Evolutionary conservation across 208 protist species (phyloP).

Genomic region (Crithidia sp.): DNA sequence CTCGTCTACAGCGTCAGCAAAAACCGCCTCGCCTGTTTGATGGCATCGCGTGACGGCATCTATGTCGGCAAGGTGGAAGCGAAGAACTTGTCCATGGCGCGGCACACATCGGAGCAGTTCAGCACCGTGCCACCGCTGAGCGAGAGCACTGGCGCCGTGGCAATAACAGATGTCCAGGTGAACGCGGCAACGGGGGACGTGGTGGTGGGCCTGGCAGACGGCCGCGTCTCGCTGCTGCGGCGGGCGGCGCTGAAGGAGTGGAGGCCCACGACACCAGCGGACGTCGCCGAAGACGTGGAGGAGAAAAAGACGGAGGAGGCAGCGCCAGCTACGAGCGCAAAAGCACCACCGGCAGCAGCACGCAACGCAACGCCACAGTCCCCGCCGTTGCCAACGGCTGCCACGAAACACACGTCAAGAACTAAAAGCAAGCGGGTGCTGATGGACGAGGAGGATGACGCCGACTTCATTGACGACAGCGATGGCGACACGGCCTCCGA

Average conservation of each 20-base stretch:
- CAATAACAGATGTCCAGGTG: conserved; percentile 49
- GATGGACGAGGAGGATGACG: neutral
- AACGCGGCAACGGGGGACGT: conserved; percentile 62
- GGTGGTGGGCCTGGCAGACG: conserved; percentile 64
- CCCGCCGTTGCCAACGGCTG: neutral
- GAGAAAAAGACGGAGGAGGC: neutral
- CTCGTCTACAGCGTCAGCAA: conserved; percentile 44
- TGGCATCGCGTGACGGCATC: conserved; percentile 39
- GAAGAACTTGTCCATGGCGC: conserved; percentile 49
- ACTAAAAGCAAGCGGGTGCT: no score
- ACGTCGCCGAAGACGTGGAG: conserved; percentile 13
- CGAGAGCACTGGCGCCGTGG: neutral
- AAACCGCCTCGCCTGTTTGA: conserved; percentile 43
- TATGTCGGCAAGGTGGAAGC: conserved; percentile 60
- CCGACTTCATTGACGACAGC: conserved; percentile 29
- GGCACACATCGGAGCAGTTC: conserved; percentile 55
- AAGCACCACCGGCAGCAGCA: neutral
- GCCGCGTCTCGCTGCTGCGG: conserved; percentile 58
- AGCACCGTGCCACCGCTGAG: neutral
- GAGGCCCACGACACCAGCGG: neutral
- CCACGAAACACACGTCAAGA: no score
- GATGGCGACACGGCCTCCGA: conserved; percentile 19
- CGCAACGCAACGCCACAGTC: no score
- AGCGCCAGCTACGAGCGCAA: neutral
- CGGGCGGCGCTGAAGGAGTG: conserved; percentile 25